Base-by-base conservation (phyloP, 495 filamentous ascomycete species). In the Tuber umbilicatum region DNA sequence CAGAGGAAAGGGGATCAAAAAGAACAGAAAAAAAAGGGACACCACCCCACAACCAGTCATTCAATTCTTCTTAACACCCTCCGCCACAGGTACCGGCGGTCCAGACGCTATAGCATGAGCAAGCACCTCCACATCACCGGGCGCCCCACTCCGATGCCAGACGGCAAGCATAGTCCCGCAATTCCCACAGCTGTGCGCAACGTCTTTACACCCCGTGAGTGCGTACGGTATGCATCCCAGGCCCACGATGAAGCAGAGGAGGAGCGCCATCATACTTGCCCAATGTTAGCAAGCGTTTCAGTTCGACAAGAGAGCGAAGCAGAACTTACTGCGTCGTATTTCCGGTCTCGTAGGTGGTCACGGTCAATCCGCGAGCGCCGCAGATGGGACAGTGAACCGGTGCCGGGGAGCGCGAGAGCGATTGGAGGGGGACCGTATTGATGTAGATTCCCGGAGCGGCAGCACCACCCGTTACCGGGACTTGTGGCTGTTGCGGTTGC, bases 341-440 rank as follows among this genome's bases (percentile, higher is more conserved):
- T n/a, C 79, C 79, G 37, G 16, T 70, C 69, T 73, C 31, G 1
- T 31, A 3, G 17, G 1, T 39, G 19, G 40, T 42, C 1, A 42
- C n/a, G 4, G 77, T 80, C 41, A 76, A 43, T 6, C 37, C 72
- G 0, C 78, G 47, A 10, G 23, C 69, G 9, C 72, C 70, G 23
- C 79, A 80, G 5, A 40, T 6, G 0, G 74, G 79, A 50, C 79
- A 80, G 42, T 80, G 78, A 5, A 80, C 74, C 12, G 77, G 79
- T 16, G 74, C 77, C 0, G 77, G 45, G 10, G 3, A 5, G 0
- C 74, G 39, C 5, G 35, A 19, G 10, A 80, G 64, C 0, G 27
- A 9, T 12, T 19, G 5, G 4, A 80, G 14, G 2, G 79, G 74
- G 0, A 69, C 64, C 2, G 77, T 60, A 0, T 64, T 2, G 3